phyloP scores from a whole-genome alignment of 345 rosid species.

The Corymbia maculata region DNA sequence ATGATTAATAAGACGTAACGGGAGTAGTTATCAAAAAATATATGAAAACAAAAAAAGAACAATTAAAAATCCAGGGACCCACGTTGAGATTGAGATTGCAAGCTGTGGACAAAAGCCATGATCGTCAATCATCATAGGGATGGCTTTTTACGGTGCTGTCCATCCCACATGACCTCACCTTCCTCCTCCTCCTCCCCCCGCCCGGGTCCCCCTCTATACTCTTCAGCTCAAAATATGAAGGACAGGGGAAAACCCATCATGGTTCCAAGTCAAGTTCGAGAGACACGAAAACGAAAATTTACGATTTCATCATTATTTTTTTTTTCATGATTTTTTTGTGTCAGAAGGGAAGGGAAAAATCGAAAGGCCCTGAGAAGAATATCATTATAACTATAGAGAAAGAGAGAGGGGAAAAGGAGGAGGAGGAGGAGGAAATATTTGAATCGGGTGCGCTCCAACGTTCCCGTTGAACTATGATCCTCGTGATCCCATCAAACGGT shows the following conservation, averaged over 20 bases:
- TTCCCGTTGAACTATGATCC: conserved; percentile 18
- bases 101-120: neutral
- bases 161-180: neutral
- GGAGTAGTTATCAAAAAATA: neutral
- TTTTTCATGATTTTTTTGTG: neutral
- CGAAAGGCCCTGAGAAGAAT: neutral
- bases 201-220: no score
- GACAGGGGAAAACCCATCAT: neutral
- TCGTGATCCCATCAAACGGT: conserved; percentile 37
- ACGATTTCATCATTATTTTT: neutral
- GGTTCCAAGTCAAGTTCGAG: neutral
- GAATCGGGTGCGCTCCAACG: conserved; percentile 66
- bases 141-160: neutral
- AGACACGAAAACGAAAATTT: neutral
- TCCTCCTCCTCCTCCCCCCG: neutral
- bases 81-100: neutral
- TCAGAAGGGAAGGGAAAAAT: neutral
- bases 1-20: no score
- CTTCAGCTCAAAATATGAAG: neutral
- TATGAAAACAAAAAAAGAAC: accelerated
- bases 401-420: accelerated
- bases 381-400: neutral
- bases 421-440: neutral
- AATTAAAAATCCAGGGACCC: neutral
- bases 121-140: neutral